Percentiles rank a stretch among this genome's conserved stretches.
Evolutionary conservation across 2,329 filamentous ascomycete genomes (phyloP).

Genomic region (Fusarium xyrophilum): DNA sequence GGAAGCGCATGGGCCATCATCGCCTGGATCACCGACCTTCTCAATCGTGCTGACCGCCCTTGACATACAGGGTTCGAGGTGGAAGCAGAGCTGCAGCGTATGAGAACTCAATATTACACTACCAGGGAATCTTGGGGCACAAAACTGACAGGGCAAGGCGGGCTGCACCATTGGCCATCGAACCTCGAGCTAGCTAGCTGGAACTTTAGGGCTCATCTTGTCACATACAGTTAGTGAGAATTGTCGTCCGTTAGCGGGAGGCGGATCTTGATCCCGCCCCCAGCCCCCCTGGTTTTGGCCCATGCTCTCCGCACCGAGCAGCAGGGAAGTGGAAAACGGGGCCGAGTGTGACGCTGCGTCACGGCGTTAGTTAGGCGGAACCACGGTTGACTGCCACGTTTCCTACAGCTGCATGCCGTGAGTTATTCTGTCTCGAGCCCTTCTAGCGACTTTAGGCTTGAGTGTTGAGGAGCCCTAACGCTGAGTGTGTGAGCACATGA

Average conservation of each 20-base stretch:
- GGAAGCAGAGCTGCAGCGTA: constrained; percentile 19
- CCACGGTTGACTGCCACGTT: constrained; percentile 23
- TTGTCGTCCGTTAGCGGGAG: constrained; percentile 22
- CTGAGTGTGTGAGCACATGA: not conserved
- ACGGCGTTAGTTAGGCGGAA: constrained; percentile 20
- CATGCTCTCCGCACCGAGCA: constrained; percentile 35
- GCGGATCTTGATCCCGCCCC: constrained; percentile 38
- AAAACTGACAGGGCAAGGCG: constrained; percentile 28
- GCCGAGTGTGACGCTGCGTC: constrained; percentile 29
- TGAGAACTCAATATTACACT: constrained; percentile 4
- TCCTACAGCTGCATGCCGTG: constrained; percentile 10
- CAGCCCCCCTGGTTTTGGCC: constrained; percentile 11
- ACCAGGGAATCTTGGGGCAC: constrained; percentile 1
- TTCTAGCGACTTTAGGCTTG: not conserved
- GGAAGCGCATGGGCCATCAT: constrained; percentile 1
- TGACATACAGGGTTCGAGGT: constrained; percentile 30
- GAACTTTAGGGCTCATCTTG: not conserved
- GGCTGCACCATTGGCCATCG: constrained; percentile 25
- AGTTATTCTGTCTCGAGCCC: constrained; percentile 6
- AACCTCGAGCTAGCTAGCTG: not conserved
- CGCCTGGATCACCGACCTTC: not conserved
- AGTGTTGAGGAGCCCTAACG: not conserved
- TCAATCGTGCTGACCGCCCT: constrained; percentile 19
- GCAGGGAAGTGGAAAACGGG: constrained; percentile 25
- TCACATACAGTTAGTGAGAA: not conserved